Evolutionary conservation across 495 filamentous ascomycete species (phyloP).

Genomic region (Jackrogersella minutella): DNA sequence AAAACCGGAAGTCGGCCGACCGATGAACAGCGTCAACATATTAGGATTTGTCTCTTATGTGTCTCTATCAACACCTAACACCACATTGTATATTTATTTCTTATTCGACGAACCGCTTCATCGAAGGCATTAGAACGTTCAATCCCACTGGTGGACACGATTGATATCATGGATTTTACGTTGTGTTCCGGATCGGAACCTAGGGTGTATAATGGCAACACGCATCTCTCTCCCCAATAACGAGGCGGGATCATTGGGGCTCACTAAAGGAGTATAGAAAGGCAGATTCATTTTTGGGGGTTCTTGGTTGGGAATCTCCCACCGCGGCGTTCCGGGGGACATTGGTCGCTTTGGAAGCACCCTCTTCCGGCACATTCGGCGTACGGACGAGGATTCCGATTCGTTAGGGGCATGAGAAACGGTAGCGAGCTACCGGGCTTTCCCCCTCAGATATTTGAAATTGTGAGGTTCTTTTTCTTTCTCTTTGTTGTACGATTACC

Average conservation of each 20-base stretch:
- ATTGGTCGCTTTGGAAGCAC: slow-evolving; percentile 22
- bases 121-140: slow-evolving; percentile 38
- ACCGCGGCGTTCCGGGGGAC: slow-evolving; percentile 38
- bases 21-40: slow-evolving; percentile 13
- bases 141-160: slow-evolving; percentile 42
- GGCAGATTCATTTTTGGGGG: slow-evolving; percentile 32
- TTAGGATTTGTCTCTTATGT: not conserved
- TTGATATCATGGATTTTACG: slow-evolving; percentile 41
- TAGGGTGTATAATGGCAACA: slow-evolving; percentile 34
- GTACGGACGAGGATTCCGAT: slow-evolving; percentile 15
- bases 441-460: slow-evolving; percentile 15
- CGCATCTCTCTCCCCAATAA: not conserved
- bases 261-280: slow-evolving; percentile 34
- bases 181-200: slow-evolving; percentile 37
- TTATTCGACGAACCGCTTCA: slow-evolving; percentile 19
- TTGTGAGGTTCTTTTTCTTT: slow-evolving; percentile 1
- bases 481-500: slow-evolving; percentile 31
- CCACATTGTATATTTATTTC: slow-evolving; percentile 48
- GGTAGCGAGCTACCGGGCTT: slow-evolving; percentile 37
- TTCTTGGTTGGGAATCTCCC: slow-evolving; percentile 20
- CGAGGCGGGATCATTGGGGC: slow-evolving; percentile 17
- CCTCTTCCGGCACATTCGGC: slow-evolving; percentile 31
- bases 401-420: slow-evolving; percentile 9
- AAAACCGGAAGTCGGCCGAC: slow-evolving; percentile 48
- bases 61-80: slow-evolving; percentile 23